Evolutionary conservation across 164 flowering plant species (phyloP).

Genomic region (Tetracentron sinense): DNA sequence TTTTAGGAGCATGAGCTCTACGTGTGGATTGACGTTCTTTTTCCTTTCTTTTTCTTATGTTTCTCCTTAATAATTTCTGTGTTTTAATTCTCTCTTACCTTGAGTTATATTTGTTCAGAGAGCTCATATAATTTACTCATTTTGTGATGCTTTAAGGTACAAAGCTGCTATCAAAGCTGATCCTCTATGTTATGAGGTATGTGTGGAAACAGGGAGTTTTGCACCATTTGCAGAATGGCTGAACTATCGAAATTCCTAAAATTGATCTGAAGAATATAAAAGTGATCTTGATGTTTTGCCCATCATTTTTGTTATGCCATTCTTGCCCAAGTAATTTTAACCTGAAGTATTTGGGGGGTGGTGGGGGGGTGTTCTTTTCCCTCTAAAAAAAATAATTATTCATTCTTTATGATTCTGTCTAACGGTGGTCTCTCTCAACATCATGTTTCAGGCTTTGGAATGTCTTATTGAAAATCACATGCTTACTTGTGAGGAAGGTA

Average conservation of each 20-base stretch:
- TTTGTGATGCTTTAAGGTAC: conserved; percentile 54
- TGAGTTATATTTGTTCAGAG: not conserved
- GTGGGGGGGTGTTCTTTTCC: not conserved
- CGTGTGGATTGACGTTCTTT: not conserved
- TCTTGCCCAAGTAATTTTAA: not conserved
- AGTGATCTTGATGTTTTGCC: not conserved
- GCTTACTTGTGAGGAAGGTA: conserved; percentile 95
- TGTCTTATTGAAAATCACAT: conserved; percentile 87
- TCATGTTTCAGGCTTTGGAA: conserved; percentile 87
- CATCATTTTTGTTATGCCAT: not conserved
- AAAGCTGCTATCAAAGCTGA: conserved; percentile 95
- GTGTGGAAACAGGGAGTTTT: not conserved
- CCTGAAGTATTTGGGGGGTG: too few relatives aligned
- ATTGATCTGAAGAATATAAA: conserved; percentile 1
- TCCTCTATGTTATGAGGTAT: conserved; percentile 97
- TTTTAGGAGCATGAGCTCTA: not conserved
- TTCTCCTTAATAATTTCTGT: not conserved
- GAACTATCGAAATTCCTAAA: conserved; percentile 2
- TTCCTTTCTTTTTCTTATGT: not conserved
- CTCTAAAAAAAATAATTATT: not conserved
- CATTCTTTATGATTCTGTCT: not conserved
- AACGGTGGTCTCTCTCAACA: conserved; percentile 1
- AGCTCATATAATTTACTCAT: conserved; percentile 4
- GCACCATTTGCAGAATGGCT: conserved; percentile 1
- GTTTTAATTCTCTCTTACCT: not conserved